These are phyloP conservation scores for Ustilago nuda DNA, from an alignment of 1,284 basidiomycete genomes.

Conservation along the genomic window DNA sequence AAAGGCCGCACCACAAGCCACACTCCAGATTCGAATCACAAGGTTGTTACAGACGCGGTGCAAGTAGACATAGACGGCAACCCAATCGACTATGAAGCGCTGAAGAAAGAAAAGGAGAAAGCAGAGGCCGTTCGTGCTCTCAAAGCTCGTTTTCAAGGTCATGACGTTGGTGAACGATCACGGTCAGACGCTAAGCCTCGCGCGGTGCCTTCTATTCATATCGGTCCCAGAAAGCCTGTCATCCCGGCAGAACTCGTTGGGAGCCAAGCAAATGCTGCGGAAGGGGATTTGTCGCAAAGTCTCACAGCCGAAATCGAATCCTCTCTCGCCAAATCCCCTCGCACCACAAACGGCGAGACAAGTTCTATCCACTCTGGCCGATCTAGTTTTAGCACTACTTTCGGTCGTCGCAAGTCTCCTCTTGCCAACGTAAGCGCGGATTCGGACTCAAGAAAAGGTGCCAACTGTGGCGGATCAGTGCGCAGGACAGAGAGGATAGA, in stretches of 20 bases:
- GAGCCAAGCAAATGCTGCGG: background rate
- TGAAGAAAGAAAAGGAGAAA: constrained; percentile 57
- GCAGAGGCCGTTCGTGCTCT: constrained; percentile 58
- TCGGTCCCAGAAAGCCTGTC: constrained; percentile 18
- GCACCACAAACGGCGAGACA: constrained; percentile 17
- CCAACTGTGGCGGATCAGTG: background rate
- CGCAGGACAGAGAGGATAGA: constrained; percentile 40
- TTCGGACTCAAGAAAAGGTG: background rate
- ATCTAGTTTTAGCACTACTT: constrained; percentile 48
- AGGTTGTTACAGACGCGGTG: constrained; percentile 9
- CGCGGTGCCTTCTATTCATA: constrained; percentile 33
- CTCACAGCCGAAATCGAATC: constrained; percentile 41
- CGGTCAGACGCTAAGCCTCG: constrained; percentile 17
- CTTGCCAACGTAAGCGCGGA: background rate
- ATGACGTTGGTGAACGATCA: constrained; percentile 40
- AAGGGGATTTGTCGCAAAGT: constrained; percentile 18
- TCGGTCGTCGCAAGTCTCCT: constrained; percentile 37
- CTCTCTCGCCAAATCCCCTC: constrained; percentile 26
- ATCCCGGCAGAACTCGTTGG: background rate
- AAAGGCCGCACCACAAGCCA: constrained; percentile 26
- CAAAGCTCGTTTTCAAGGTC: constrained; percentile 53
- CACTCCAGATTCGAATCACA: background rate
- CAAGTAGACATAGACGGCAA: constrained; percentile 36
- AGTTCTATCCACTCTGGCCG: constrained; percentile 18
- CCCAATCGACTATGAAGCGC: constrained; percentile 42